Evolutionary conservation across 2,329 filamentous ascomycete genomes (phyloP).

Genomic region (Ophiostoma quercus): DNA sequence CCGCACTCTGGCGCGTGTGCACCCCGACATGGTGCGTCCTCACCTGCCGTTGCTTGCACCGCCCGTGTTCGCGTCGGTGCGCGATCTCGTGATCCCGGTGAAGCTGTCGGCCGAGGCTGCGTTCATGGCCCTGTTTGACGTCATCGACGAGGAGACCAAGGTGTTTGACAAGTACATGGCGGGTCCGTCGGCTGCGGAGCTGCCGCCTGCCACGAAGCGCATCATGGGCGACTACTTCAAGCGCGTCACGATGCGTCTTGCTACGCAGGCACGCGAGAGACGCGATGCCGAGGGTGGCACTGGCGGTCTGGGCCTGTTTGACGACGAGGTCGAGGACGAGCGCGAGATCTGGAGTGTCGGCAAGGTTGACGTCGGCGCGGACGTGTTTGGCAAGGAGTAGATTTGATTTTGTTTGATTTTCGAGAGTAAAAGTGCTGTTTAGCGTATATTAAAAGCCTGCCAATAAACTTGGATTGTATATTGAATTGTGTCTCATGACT

Average conservation of each 20-base stretch:
- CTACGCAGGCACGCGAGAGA: constrained; percentile 80
- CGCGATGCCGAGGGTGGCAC: constrained; percentile 86
- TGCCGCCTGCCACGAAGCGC: constrained; percentile 61
- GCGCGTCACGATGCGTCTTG: constrained; percentile 75
- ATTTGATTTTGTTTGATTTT: background rate
- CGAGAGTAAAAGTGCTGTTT: background rate
- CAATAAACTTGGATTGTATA: background rate
- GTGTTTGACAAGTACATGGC: constrained; percentile 90
- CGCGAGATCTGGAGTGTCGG: constrained; percentile 94
- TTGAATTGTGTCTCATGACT: background rate
- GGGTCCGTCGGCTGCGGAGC: constrained; percentile 55
- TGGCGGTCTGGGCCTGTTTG: constrained; percentile 77
- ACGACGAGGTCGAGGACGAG: constrained; percentile 91
- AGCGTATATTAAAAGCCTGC: background rate
- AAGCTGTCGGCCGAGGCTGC: constrained; percentile 90
- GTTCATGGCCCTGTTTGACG: constrained; percentile 84
- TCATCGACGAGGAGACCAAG: constrained; percentile 77
- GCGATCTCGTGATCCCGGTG: constrained; percentile 88
- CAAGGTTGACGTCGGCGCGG: constrained; percentile 71
- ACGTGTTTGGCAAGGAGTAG: constrained; percentile 46
- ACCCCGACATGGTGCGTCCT: constrained; percentile 74
- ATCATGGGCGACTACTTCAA: constrained; percentile 92
- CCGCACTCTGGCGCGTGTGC: constrained; percentile 73
- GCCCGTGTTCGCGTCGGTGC: constrained; percentile 81
- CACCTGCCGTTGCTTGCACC: constrained; percentile 76